Evolutionary conservation across 805 yeast genomes (phyloP), one percentile per base, ranked within the genome.

Genomic region (Hanseniaspora vineae): DNA sequence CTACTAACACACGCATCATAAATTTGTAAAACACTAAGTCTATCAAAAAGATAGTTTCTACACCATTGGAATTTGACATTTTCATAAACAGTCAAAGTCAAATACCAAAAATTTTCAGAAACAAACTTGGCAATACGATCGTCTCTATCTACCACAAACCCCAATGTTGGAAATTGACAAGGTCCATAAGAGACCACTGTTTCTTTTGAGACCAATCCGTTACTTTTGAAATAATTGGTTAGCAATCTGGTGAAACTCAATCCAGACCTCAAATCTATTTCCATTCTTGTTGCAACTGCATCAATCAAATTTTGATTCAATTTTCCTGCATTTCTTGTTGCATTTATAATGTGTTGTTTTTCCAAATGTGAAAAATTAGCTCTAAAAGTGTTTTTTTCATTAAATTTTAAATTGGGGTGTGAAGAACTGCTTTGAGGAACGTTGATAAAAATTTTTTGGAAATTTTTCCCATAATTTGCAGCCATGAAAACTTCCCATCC

Each of bases 141-240:
- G 60, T 80, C 88, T 50, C 98, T 69, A 58, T 92, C 98, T 11
- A 92, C 97, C 0, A 92, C 89, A 65, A 92, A 92, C 2, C 98
- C 97, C 46, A 92, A 68, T 0, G 98, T 90, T 2, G 99, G 99
- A 57, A 92, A 92, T 60, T 92, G 99, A 60, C 99, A 92, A 2
- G 84, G 66, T 2, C 99, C 99, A 61, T 89, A 92, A 1, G 96
- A 87, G 5, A 69, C 66, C 11, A 62, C 52, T 18, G 57, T 52
- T 13, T 55, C 50, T 13, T 56, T 12, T 54, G 44, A 3, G 50
- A 42, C 45, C 54, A 53, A 35, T 31, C 61, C 53, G 46, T 53
- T 60, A 18, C 51, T 50, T 52, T 54, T 66, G 67, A 56, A 78
- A 66, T 46, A 72, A 57, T 50, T 77, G 68, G 42, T 84, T 48